A percentile compares a stretch with the other conserved stretches of the same genome.
phyloP scores from a whole-genome alignment of 1,284 basidiomycete genomes.

The Rhodofomes roseus region DNA sequence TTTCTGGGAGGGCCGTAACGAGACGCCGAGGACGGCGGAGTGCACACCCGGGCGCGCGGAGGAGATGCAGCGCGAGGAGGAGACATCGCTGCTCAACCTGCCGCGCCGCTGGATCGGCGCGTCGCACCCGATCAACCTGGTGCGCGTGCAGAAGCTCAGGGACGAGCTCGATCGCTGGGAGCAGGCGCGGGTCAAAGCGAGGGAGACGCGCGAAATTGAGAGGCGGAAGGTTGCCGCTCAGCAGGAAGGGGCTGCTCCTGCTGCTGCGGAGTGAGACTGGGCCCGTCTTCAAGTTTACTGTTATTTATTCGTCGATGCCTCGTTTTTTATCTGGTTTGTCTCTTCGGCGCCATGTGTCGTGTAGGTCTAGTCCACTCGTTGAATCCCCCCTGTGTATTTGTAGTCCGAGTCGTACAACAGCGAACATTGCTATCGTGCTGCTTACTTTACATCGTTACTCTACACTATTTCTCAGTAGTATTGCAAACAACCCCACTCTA shows the following conservation, averaged over 20 bases:
- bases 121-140: conserved; percentile 61
- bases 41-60: conserved; percentile 34
- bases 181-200: conserved; percentile 34
- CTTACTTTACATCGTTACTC: background rate
- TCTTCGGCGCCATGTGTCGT: background rate
- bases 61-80: conserved; percentile 7
- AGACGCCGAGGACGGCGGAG: conserved; percentile 29
- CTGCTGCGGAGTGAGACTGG: background rate
- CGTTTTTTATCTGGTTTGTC: background rate
- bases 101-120: conserved; percentile 33
- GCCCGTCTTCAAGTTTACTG: background rate
- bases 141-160: conserved; percentile 53
- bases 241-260: background rate
- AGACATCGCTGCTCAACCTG: conserved; percentile 2
- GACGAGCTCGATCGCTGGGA: conserved; percentile 70
- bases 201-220: conserved; percentile 5
- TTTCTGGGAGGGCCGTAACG: conserved; percentile 65
- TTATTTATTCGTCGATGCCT: background rate
- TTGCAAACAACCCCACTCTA: background rate
- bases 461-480: background rate
- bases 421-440: background rate
- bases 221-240: background rate
- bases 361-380: background rate
- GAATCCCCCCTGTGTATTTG: background rate
- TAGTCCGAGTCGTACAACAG: background rate